These are phyloP conservation scores for Pseudogymnoascus sp. DNA, from an alignment of 2,329 filamentous ascomycete species.

Conservation along the genomic window DNA sequence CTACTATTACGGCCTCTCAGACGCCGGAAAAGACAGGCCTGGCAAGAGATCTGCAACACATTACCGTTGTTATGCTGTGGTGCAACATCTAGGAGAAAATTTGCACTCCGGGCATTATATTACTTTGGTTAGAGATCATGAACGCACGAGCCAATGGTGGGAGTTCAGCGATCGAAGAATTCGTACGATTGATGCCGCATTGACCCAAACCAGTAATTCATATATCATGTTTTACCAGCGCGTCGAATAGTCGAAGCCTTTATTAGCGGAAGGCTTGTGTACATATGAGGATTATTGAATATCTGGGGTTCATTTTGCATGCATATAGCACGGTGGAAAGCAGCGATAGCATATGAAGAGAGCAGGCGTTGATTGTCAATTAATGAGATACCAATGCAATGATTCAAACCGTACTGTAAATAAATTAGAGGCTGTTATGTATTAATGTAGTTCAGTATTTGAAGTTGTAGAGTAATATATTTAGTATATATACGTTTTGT, in stretches of 20 bases:
- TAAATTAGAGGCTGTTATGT: not conserved
- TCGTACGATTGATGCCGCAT: conserved; percentile 3
- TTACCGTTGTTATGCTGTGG: conserved; percentile 82
- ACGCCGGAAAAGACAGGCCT: conserved; percentile 22
- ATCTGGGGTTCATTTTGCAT: not conserved
- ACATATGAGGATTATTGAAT: not conserved
- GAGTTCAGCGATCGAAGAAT: conserved; percentile 7
- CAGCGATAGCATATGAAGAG: not conserved
- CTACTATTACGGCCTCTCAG: conserved; percentile 38
- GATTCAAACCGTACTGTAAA: not conserved
- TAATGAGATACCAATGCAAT: conserved; percentile 6
- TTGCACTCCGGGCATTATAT: conserved; percentile 20
- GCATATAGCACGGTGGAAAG: not conserved
- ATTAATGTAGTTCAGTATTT: not conserved
- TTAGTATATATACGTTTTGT: not conserved
- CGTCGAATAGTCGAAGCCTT: not conserved
- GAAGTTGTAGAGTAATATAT: not conserved
- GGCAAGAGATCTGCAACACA: conserved; percentile 17
- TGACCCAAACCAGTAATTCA: conserved; percentile 9
- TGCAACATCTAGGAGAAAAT: conserved; percentile 30
- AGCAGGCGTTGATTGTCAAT: not conserved
- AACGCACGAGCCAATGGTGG: conserved; percentile 12
- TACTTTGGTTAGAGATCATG: conserved; percentile 16
- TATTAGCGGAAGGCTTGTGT: not conserved
- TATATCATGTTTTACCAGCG: conserved; percentile 12